Evolutionary conservation across 192 early-diverging fungal species (phyloP).

Genomic region (Entomortierella beljakovae): DNA sequence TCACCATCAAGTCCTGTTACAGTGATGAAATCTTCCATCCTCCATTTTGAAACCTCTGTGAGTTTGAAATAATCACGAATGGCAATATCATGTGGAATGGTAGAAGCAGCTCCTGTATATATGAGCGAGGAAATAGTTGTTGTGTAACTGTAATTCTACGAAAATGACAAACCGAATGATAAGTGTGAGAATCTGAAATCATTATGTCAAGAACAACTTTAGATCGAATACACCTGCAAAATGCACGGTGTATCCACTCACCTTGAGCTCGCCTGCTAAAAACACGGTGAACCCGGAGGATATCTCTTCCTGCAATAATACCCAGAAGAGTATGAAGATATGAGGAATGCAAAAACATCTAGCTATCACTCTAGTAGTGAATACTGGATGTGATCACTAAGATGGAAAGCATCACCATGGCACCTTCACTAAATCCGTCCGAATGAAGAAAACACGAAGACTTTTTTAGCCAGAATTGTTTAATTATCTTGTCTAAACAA

Average conservation of each 20-base stretch:
- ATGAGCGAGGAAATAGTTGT: neutral
- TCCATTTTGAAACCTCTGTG: neutral
- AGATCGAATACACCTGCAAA: slow-evolving; percentile 12
- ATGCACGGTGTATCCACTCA: slow-evolving; percentile 15
- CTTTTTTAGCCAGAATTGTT: too few relatives aligned
- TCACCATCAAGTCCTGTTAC: neutral
- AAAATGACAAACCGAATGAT: too few relatives aligned
- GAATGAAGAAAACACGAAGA: too few relatives aligned
- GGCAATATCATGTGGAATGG: neutral
- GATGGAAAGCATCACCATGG: too few relatives aligned
- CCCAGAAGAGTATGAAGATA: too few relatives aligned
- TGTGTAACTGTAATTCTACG: neutral
- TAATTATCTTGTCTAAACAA: too few relatives aligned
- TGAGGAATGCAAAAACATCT: too few relatives aligned
- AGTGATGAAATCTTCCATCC: neutral
- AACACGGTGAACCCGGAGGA: slow-evolving; percentile 23
- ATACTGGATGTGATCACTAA: too few relatives aligned
- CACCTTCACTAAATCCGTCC: too few relatives aligned
- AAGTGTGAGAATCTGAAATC: too few relatives aligned
- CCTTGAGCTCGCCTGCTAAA: slow-evolving; percentile 5
- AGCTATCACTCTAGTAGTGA: too few relatives aligned
- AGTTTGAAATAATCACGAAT: neutral
- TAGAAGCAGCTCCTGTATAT: neutral
- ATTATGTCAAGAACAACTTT: too few relatives aligned
- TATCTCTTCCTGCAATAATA: slow-evolving; percentile 41